Evolutionary conservation across 2,329 filamentous ascomycete genomes (phyloP).

Genomic region (Byssochlamys sp.): DNA sequence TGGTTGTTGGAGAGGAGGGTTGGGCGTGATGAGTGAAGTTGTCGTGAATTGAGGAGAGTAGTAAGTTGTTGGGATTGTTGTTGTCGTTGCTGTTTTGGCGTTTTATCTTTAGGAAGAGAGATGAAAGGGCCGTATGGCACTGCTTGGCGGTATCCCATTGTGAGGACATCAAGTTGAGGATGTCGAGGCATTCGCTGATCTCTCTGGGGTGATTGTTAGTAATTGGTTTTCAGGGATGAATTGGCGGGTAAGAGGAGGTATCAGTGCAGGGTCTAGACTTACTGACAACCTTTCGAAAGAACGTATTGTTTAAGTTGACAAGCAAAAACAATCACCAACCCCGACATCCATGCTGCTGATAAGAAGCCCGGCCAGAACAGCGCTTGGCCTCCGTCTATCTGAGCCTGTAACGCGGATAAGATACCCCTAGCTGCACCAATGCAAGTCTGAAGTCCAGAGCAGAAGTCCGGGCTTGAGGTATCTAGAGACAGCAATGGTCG

Average conservation of each 20-base stretch:
- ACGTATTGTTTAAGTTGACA: constrained; percentile 33
- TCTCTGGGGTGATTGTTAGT: constrained; percentile 17
- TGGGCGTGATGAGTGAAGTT: background rate
- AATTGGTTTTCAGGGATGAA: background rate
- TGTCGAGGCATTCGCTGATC: constrained; percentile 23
- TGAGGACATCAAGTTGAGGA: constrained; percentile 25
- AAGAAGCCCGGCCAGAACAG: constrained; percentile 33
- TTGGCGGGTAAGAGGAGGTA: background rate
- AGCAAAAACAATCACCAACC: constrained; percentile 32
- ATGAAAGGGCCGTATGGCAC: constrained; percentile 26
- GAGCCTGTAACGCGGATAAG: constrained; percentile 25
- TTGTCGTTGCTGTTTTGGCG: constrained; percentile 8
- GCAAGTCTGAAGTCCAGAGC: constrained; percentile 32
- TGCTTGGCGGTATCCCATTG: constrained; percentile 34
- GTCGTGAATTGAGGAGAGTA: background rate
- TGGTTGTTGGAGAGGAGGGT: background rate
- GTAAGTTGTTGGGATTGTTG: background rate
- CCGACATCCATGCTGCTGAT: constrained; percentile 34
- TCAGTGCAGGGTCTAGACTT: constrained; percentile 5
- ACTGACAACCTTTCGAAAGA: constrained; percentile 23
- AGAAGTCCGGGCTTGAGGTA: constrained; percentile 30
- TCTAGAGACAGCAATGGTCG: constrained; percentile 31
- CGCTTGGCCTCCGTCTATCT: constrained; percentile 22
- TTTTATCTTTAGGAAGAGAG: constrained; percentile 24
- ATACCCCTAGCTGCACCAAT: constrained; percentile 32